A percentile compares a stretch with the other conserved stretches of the same genome.
These are phyloP conservation scores for Cadophora gregata DNA, from an alignment of 2,329 filamentous ascomycete species.

Conservation along the genomic window DNA sequence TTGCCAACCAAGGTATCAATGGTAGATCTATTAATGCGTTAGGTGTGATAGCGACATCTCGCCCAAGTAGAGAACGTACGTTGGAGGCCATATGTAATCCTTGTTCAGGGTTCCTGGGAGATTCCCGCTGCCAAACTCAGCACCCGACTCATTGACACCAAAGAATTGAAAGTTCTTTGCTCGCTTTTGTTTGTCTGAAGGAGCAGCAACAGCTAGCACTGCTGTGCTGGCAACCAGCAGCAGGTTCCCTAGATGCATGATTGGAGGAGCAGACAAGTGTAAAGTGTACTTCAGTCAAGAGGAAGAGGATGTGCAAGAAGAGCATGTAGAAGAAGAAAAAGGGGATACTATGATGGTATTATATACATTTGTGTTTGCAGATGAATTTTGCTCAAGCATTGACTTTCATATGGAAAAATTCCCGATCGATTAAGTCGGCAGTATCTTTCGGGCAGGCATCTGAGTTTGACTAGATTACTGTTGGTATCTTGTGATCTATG, in stretches of 20 bases:
- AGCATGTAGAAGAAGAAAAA: not conserved
- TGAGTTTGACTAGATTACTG: no score
- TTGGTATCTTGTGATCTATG: not conserved
- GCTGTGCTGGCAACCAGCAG: slow-evolving; percentile 33
- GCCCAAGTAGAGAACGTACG: slow-evolving; percentile 32
- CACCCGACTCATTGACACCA: slow-evolving; percentile 55
- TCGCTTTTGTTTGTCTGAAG: slow-evolving; percentile 37
- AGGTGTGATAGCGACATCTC: no score
- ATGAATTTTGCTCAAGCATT: not conserved
- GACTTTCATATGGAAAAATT: slow-evolving; percentile 5
- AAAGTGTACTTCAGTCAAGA: not conserved
- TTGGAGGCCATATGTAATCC: slow-evolving; percentile 66
- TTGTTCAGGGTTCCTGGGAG: slow-evolving; percentile 61
- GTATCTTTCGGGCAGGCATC: not conserved
- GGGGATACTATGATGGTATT: not conserved
- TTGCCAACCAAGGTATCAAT: slow-evolving; percentile 35
- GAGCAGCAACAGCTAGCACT: slow-evolving; percentile 35
- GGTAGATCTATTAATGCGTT: slow-evolving; percentile 17
- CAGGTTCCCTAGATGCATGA: slow-evolving; percentile 33
- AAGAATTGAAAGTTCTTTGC: slow-evolving; percentile 31
- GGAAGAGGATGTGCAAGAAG: not conserved
- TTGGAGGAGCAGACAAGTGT: not conserved
- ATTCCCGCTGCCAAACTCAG: slow-evolving; percentile 64
- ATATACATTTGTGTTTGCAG: not conserved
- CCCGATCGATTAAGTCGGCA: not conserved